phyloP scores from a whole-genome alignment of 768 basidiomycete genomes.

The Fomitopsis serialis region DNA sequence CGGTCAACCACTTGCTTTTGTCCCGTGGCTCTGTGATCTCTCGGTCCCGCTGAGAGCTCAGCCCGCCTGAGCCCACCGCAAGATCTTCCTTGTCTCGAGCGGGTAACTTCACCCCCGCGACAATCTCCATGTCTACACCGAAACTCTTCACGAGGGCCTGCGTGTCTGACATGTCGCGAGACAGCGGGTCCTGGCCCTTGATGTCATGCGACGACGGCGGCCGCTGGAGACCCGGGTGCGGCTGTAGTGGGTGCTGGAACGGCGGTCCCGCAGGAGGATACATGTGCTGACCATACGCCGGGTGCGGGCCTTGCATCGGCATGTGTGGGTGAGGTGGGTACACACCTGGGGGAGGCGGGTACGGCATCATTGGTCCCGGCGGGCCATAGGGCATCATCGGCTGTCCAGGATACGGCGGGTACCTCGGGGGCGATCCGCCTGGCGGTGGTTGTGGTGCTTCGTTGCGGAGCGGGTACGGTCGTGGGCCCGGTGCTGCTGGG shows the following conservation, averaged over 20 bases:
- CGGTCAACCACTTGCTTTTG: constrained; percentile 51
- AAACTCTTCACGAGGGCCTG: constrained; percentile 74
- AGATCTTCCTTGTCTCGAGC: constrained; percentile 64
- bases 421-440: constrained; percentile 25
- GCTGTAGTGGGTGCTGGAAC: constrained; percentile 34
- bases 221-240: constrained; percentile 23
- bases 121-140: constrained; percentile 69
- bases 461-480: constrained; percentile 18
- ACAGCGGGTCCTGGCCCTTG: constrained; percentile 75
- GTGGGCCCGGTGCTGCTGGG: constrained; percentile 12
- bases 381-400: constrained; percentile 40
- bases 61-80: constrained; percentile 68
- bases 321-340: constrained; percentile 35
- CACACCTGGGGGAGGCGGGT: constrained; percentile 30
- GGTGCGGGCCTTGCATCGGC: constrained; percentile 29
- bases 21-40: constrained; percentile 54
- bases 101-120: constrained; percentile 55
- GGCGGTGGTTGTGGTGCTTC: constrained; percentile 15
- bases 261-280: constrained; percentile 19
- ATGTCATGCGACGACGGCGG: constrained; percentile 33
- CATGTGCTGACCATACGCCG: constrained; percentile 40
- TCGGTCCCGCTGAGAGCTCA: constrained; percentile 66
- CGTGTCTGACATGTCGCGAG: constrained; percentile 73
- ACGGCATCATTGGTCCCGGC: constrained; percentile 42
- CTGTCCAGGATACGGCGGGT: constrained; percentile 31